Evolutionary conservation across 768 basidiomycete genomes (phyloP), one percentile per base, ranked within the genome.

Genomic region (Pleurotus eryngii): DNA sequence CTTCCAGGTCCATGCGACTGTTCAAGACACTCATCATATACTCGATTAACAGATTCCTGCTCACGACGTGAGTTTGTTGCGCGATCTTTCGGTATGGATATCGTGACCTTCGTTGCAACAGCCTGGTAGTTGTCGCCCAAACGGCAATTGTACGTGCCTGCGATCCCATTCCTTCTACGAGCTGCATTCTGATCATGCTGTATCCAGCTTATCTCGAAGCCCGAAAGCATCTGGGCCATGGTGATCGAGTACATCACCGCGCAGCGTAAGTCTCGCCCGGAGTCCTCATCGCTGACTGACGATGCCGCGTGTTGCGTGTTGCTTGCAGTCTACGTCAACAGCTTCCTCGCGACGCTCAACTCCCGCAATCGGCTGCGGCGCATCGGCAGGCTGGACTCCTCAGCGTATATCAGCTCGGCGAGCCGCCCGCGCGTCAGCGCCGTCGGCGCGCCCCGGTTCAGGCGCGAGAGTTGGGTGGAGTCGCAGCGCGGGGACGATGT

Each of bases 321-420:
- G 5, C 17, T 35, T 37, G 7, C 49, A 50, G 49, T 50, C 49
- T 50, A 50, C 49, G 49, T 50, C 26, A 50, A 50, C 15, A 27
- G 24, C 49, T 50, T 50, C 49, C 18, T 50, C 11, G 49, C 49
- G 9, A 50, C 7, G 14, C 49, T 50, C 49, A 50, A 50, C 15
- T 50, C 49, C 2, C 24, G 49, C 14, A 50, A 50, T 4, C 49
- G 27, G 27, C 49, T 50, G 12, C 49, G 49, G 6, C 49, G 17
- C 14, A 37, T 50, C 15, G 30, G 49, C 3, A 14, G 12, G n/a
- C 38, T 15, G n/a, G 14, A 50, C 15, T 50, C 49, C 15, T 47
- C 20, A 1, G 12, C 20, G 46, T 47, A n/a, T 14, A 30, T 47
- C 46, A 26, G 20, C 26, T 14, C 26, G 15, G 46, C n/a, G 46